Base-by-base conservation (phyloP, 805 yeast species). In the Metschnikowia proteae region DNA sequence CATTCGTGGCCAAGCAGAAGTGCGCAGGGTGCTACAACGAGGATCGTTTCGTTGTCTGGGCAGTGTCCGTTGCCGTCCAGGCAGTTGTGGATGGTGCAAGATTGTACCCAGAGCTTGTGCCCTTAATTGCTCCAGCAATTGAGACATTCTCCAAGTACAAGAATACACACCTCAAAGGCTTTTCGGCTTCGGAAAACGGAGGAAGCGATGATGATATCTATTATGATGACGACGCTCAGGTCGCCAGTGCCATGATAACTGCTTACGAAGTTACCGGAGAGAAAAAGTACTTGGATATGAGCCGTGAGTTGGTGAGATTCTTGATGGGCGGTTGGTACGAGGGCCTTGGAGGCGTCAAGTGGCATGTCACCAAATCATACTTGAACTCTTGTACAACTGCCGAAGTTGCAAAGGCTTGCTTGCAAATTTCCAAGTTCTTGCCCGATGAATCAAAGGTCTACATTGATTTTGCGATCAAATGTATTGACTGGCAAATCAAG, bases 201-300 rank as follows among this genome's bases (percentile, higher is more conserved):
- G 76, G 77, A 23, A 82, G 78, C 40, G 84, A 83, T 62, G 67
- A 68, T 44, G 89, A 84, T 61, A 80, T 84, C 36, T 83, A 84
- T 62, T 81, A 81, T 53, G 89, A 84, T 59, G 91, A 84, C 59
- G 86, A 84, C 60, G 91, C 90, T 2, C 91, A 84, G 61, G 80
- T 84, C 10, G 84, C 86, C 11, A 72, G 82, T 56, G 84, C 83
- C 3, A 70, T 82, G 55, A 67, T 85, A 49, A 75, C 82, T 3
- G 86, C 87, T 1, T 84, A 80, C 59, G 89, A 83, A 58, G 87
- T 81, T 25, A 82, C 88, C 1, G 78, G 77, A 1, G 78, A 83
- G 52, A 67, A 67, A 55, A 67, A 68, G 40, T 81, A 71, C 59
- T 67, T 84, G 51, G 81, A 77, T 55, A 70, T 71, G 55, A 86